Conservation (phyloP, 2,329 filamentous ascomycete species). For the Anthostomella pinea region DNA sequence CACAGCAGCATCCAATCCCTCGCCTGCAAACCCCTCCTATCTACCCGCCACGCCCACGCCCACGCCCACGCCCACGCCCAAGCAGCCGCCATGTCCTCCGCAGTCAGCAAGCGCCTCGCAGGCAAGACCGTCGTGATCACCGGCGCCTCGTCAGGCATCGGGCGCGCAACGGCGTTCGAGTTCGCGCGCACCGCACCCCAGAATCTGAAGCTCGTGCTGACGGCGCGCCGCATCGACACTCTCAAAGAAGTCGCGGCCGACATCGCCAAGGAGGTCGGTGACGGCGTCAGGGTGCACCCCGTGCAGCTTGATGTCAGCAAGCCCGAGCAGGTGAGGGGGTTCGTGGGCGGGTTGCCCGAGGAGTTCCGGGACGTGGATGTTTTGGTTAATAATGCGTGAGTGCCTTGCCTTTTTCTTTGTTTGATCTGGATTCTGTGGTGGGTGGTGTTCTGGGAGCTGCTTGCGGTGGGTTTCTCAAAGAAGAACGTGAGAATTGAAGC, state of each 20-base stretch:
- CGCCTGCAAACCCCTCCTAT: background rate
- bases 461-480: too few relatives aligned
- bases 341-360: slow-evolving; percentile 70
- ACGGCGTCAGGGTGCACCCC: slow-evolving; percentile 77
- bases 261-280: slow-evolving; percentile 72
- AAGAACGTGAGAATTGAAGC: too few relatives aligned
- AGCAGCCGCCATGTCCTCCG: slow-evolving; percentile 43
- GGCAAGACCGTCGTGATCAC: slow-evolving; percentile 93
- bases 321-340: slow-evolving; percentile 66
- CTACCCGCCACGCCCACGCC: background rate
- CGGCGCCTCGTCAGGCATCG: slow-evolving; percentile 91
- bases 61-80: background rate
- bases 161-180: slow-evolving; percentile 77
- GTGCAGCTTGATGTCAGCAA: slow-evolving; percentile 87
- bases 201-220: slow-evolving; percentile 79
- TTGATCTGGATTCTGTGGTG: background rate
- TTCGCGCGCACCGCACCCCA: slow-evolving; percentile 83
- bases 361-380: slow-evolving; percentile 85
- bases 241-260: slow-evolving; percentile 71
- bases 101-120: slow-evolving; percentile 78
- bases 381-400: slow-evolving; percentile 93
- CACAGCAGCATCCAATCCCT: too few relatives aligned
- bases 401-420: slow-evolving; percentile 18
- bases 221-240: slow-evolving; percentile 79
- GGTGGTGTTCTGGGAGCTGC: background rate